Evolutionary conservation across 2,329 filamentous ascomycete species (phyloP), one percentile per base, ranked within the genome.

Genomic region (Aureobasidium leucospermi): DNA sequence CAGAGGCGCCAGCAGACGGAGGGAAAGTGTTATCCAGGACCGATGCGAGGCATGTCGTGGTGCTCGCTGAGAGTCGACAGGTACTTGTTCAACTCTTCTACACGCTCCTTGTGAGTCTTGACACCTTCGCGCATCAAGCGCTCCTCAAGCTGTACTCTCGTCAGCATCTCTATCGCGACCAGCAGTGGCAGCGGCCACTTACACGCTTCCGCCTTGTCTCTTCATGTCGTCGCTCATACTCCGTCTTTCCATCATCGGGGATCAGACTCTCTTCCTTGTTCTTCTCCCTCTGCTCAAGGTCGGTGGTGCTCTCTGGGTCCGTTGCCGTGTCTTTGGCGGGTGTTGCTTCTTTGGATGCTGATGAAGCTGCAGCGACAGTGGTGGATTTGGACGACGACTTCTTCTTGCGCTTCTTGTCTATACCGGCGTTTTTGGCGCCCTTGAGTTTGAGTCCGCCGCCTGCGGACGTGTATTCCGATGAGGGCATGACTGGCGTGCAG

Each of bases 71-170:
- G 75, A 65, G 86, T 88, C 65, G 90, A 94, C 38, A 99, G 78
- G 72, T 97, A 96, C 64, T 89, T 90, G 72, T 99, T 99, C 67
- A 97, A 78, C 72, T 96, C 91, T 73, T 97, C 92, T 45, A 99
- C 93, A 10, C 90, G 85, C 77, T 99, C 89, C 73, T 97, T 97
- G 74, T 99, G 94, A 32, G 92, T 96, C 79, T 96, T 97, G 65
- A 93, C 84, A 15, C 95, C 87, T 71, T 96, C 92, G 13, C 87
- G 85, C 69, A 88, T 86, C 46, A 95, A 77, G 63, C 90, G 80
- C 68, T 96, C 87, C 67, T 94, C 85, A 67, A 97, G 78, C 90
- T 94, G 65, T 41, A 51, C 59, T 51, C 28, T 45, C 31, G 45
- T 60, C 31, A 32, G 62, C 19, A 53, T 58, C 55, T 9, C 29